phyloP scores from a whole-genome alignment of 228 moss, liverwort and hornwort genomes.

The Sphagnum fallax region DNA sequence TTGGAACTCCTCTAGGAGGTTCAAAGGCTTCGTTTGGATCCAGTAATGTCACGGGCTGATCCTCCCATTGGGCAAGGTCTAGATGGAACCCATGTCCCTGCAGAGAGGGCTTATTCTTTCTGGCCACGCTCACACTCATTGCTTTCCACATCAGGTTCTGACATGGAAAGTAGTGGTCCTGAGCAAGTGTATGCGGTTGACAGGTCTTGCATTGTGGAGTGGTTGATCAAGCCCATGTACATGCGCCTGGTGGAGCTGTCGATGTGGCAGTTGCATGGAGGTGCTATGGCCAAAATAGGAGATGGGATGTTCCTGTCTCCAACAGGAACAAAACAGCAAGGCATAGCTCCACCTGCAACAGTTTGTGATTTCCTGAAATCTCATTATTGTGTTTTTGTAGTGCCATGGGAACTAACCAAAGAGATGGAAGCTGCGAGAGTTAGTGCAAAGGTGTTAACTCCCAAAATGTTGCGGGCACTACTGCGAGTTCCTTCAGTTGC shows the following conservation, averaged over 20 bases:
- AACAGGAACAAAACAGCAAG: constrained; percentile 66
- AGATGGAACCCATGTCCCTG: constrained; percentile 63
- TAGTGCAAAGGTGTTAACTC: constrained; percentile 69
- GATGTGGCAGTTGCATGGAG: constrained; percentile 81
- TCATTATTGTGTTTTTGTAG: constrained; percentile 78
- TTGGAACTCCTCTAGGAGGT: constrained; percentile 75
- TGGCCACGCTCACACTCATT: constrained; percentile 75
- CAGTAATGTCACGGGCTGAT: constrained; percentile 64
- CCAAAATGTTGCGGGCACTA: constrained; percentile 68
- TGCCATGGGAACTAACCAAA: constrained; percentile 76
- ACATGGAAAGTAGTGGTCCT: constrained; percentile 18
- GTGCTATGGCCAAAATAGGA: constrained; percentile 62
- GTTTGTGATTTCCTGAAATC: constrained; percentile 83
- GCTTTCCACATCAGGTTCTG: constrained; percentile 18
- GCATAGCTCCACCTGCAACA: constrained; percentile 61
- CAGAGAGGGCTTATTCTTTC: constrained; percentile 61
- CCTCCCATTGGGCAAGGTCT: constrained; percentile 73
- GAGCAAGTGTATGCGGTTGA: constrained; percentile 48
- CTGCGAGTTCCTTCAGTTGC: constrained; percentile 60
- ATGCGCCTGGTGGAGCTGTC: constrained; percentile 66
- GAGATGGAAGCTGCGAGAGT: constrained; percentile 81
- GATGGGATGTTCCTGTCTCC: constrained; percentile 86
- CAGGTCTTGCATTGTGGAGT: constrained; percentile 57
- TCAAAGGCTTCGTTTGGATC: constrained; percentile 68
- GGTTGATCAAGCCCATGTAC: constrained; percentile 85